Percentiles rank a stretch among this genome's conserved stretches.
These are phyloP conservation scores for Cutaneotrichosporon spelunceum DNA, from an alignment of 1,284 basidiomycete genomes.

Conservation along the genomic window DNA sequence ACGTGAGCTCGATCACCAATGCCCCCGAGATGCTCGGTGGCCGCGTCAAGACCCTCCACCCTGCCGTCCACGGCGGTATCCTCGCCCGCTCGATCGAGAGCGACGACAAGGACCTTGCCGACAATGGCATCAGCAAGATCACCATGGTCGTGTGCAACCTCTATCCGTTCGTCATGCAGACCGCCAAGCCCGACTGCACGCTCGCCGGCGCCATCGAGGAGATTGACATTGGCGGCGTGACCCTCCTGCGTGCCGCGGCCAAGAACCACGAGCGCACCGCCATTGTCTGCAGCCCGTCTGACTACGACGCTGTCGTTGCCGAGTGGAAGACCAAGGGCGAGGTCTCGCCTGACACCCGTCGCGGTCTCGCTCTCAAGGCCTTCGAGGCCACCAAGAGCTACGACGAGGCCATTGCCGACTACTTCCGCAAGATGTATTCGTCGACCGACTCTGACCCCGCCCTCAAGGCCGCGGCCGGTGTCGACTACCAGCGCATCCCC, in stretches of 20 bases:
- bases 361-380: constrained; percentile 88
- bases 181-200: constrained; percentile 81
- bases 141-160: constrained; percentile 98
- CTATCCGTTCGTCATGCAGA: constrained; percentile 93
- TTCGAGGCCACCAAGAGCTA: constrained; percentile 95
- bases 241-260: constrained; percentile 92
- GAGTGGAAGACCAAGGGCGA: constrained; percentile 68
- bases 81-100: constrained; percentile 82
- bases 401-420: constrained; percentile 91
- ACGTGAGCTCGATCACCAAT: constrained; percentile 97
- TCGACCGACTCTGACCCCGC: constrained; percentile 66
- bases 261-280: constrained; percentile 96
- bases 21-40: constrained; percentile 99
- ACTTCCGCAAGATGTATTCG: constrained; percentile 95
- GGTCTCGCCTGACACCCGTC: constrained; percentile 67
- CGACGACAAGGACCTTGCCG: constrained; percentile 75
- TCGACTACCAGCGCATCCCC: constrained; percentile 74
- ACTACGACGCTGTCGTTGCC: constrained; percentile 79
- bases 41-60: constrained; percentile 98
- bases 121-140: constrained; percentile 82
- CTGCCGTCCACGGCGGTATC: constrained; percentile 96
- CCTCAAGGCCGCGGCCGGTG: constrained; percentile 59
- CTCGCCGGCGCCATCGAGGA: constrained; percentile 93
- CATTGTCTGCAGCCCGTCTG: constrained; percentile 88
- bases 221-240: constrained; percentile 98